Evolutionary conservation across 2,329 filamentous ascomycete species (phyloP).

Genomic region (Arachnomyces sp.): DNA sequence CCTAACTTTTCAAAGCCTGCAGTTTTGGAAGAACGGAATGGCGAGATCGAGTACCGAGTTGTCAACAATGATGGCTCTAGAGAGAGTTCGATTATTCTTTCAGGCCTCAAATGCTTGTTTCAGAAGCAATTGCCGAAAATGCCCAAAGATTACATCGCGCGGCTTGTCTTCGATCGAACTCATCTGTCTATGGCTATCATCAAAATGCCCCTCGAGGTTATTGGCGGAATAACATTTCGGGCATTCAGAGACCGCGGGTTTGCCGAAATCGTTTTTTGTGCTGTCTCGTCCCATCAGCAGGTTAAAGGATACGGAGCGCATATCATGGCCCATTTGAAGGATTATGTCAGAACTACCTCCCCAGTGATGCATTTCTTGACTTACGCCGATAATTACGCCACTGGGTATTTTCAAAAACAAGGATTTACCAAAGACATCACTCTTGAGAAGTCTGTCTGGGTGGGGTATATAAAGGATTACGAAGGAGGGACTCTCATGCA

Average conservation of each 20-base stretch:
- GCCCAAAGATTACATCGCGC: slow-evolving; percentile 88
- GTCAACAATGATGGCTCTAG: slow-evolving; percentile 77
- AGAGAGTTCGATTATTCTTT: slow-evolving; percentile 75
- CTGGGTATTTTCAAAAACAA: slow-evolving; percentile 90
- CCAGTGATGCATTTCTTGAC: slow-evolving; percentile 89
- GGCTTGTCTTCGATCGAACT: slow-evolving; percentile 80
- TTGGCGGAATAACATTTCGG: slow-evolving; percentile 77
- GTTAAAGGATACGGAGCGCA: slow-evolving; percentile 88
- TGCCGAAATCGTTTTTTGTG: slow-evolving; percentile 87
- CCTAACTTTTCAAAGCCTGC: slow-evolving; percentile 49
- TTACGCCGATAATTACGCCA: slow-evolving; percentile 87
- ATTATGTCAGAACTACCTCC: slow-evolving; percentile 86
- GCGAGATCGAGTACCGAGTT: slow-evolving; percentile 81
- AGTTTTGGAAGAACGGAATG: slow-evolving; percentile 74
- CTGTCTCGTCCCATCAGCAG: slow-evolving; percentile 82
- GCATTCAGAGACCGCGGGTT: slow-evolving; percentile 77
- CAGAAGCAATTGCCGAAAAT: slow-evolving; percentile 90
- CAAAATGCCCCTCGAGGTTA: slow-evolving; percentile 76
- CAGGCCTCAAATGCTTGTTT: slow-evolving; percentile 81
- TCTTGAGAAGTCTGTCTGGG: slow-evolving; percentile 70
- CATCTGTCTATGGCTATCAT: slow-evolving; percentile 85
- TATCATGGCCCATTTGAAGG: slow-evolving; percentile 85
- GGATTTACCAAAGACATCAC: slow-evolving; percentile 94
- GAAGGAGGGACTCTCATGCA: slow-evolving; percentile 92
- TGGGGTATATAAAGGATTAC: slow-evolving; percentile 94